Evolutionary conservation across 2,329 filamentous ascomycete species (phyloP).

Genomic region (Blumeria graminis): DNA sequence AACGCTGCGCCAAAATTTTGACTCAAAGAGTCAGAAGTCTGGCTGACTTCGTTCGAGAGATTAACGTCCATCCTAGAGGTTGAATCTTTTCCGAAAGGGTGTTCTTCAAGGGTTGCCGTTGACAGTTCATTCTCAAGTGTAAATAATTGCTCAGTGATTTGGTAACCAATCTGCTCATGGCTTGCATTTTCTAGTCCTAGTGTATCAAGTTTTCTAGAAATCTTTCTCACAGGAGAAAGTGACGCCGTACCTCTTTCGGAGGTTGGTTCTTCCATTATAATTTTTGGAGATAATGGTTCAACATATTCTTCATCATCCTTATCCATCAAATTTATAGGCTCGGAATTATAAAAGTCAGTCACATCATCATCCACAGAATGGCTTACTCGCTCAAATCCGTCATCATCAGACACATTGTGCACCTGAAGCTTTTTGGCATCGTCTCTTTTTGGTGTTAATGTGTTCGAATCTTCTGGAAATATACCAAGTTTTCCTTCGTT

Average conservation of each 20-base stretch:
- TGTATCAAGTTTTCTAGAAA: constrained; percentile 12
- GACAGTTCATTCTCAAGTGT: background rate
- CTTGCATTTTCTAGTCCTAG: constrained; percentile 8
- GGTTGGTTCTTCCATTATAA: constrained; percentile 34
- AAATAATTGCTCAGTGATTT: background rate
- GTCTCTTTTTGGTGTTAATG: constrained; percentile 36
- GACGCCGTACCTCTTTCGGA: constrained; percentile 30
- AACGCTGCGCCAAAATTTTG: too few species aligned
- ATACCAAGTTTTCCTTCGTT: constrained; percentile 44
- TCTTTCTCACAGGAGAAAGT: constrained; percentile 27
- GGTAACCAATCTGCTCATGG: background rate
- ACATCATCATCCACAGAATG: constrained; percentile 44
- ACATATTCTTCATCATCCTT: constrained; percentile 53
- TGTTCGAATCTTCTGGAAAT: constrained; percentile 16
- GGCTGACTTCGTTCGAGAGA: too few species aligned
- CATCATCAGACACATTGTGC: constrained; percentile 61
- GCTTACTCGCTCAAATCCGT: constrained; percentile 80
- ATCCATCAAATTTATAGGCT: constrained; percentile 22
- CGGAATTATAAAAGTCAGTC: constrained; percentile 34
- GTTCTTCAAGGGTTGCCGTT: background rate
- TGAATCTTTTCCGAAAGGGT: too few species aligned
- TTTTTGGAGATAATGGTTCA: constrained; percentile 43
- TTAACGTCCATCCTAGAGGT: too few species aligned
- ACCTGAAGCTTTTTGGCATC: constrained; percentile 49
- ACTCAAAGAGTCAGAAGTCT: too few species aligned